Conservation (phyloP, 495 filamentous ascomycete genomes). For the Penicillium simplicissimum region DNA sequence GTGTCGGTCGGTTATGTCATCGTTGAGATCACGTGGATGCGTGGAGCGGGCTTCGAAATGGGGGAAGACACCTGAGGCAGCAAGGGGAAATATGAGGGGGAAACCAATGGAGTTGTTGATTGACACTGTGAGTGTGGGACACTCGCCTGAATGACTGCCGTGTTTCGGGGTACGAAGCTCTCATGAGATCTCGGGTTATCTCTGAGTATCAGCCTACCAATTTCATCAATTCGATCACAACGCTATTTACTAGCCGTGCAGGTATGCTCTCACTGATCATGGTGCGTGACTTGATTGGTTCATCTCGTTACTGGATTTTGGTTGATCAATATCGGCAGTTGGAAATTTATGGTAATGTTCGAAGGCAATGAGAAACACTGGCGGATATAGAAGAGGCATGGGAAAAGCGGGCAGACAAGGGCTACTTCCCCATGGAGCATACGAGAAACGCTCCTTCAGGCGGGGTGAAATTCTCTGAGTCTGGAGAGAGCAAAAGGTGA, state of each 20-base stretch:
- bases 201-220: too few relatives aligned
- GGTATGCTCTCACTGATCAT: too few relatives aligned
- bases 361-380: neutral
- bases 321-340: too few relatives aligned
- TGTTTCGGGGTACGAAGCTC: too few relatives aligned
- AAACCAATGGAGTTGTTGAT: too few relatives aligned
- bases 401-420: neutral
- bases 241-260: too few relatives aligned
- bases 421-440: neutral
- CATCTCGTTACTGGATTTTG: too few relatives aligned
- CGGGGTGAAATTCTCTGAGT: too few relatives aligned
- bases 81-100: neutral
- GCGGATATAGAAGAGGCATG: neutral
- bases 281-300: too few relatives aligned
- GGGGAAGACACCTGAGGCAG: constrained; percentile 3
- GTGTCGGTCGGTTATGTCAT: constrained; percentile 28
- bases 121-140: neutral
- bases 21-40: constrained; percentile 6
- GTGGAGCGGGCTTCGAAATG: neutral
- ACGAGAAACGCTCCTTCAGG: neutral
- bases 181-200: too few relatives aligned
- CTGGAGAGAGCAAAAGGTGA: neutral
- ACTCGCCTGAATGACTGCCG: neutral
- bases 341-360: neutral
- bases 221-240: too few relatives aligned